Evolutionary conservation across 192 early-diverging fungal genomes (phyloP).

Genomic region (Coemansia sp.): DNA sequence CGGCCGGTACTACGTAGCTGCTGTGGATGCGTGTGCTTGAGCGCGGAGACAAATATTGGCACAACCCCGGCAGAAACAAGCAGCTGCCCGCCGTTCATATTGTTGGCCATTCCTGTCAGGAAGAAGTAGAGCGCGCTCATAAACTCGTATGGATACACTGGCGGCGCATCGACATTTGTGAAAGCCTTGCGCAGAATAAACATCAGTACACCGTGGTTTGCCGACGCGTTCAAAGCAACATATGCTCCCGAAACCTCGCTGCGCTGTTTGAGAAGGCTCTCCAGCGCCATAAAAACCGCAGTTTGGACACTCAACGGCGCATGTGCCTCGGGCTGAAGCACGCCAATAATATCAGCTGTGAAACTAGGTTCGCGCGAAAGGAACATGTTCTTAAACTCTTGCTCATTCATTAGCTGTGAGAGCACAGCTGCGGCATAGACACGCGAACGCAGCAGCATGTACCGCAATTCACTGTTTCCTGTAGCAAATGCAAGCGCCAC

Average conservation of each 20-base stretch:
- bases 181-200: constrained; percentile 76
- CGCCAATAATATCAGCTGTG: constrained; percentile 71
- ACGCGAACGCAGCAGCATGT: constrained; percentile 67
- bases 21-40: constrained; percentile 60
- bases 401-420: constrained; percentile 59
- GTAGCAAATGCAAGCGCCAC: constrained; percentile 63
- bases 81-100: constrained; percentile 83
- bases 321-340: constrained; percentile 69
- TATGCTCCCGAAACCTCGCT: constrained; percentile 74
- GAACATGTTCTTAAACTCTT: constrained; percentile 63
- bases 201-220: constrained; percentile 90
- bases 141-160: constrained; percentile 60
- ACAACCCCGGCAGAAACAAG: constrained; percentile 90
- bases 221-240: constrained; percentile 84
- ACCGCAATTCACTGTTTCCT: constrained; percentile 50
- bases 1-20: constrained; percentile 69
- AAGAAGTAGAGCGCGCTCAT: constrained; percentile 82
- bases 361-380: constrained; percentile 90
- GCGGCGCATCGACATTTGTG: constrained; percentile 45
- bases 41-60: constrained; percentile 69
- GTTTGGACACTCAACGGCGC: constrained; percentile 74
- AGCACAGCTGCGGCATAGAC: constrained; percentile 78
- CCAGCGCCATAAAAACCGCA: constrained; percentile 76
- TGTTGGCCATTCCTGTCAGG: constrained; percentile 73
- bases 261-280: constrained; percentile 80